These are phyloP conservation scores for Aegilops sharonensis DNA, from an alignment of 176 grass and related monocot species.

Conservation along the genomic window DNA sequence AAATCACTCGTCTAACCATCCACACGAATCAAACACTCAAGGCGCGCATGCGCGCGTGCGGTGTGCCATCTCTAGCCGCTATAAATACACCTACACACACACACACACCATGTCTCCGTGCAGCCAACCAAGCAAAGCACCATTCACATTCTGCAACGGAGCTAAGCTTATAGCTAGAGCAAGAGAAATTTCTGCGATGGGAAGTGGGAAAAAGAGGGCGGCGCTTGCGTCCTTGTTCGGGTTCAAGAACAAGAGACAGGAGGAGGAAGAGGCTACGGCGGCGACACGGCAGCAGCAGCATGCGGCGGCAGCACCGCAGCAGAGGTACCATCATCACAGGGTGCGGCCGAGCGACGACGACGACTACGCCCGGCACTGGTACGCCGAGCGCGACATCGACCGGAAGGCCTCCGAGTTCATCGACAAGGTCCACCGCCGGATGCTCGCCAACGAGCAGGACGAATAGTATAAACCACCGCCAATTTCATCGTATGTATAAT, in stretches of 20 bases:
- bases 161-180: neutral
- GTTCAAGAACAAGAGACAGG: neutral
- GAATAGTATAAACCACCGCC: neutral
- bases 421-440: slow-evolving; percentile 35
- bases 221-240: slow-evolving; percentile 38
- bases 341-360: slow-evolving; percentile 51
- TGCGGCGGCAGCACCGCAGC: neutral
- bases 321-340: slow-evolving; percentile 19
- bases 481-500: no score
- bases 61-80: neutral
- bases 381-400: slow-evolving; percentile 44
- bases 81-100: slow-evolving; percentile 33
- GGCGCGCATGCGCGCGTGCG: no score
- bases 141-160: neutral
- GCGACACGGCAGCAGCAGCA: neutral
- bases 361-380: slow-evolving; percentile 34
- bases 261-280: neutral
- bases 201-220: slow-evolving; percentile 19
- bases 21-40: neutral
- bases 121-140: slow-evolving; percentile 13
- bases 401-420: slow-evolving; percentile 44
- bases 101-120: neutral
- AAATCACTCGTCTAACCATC: slow-evolving; percentile 38
- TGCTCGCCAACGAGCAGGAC: slow-evolving; percentile 20
- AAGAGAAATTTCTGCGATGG: neutral